Evolutionary conservation across 2,329 filamentous ascomycete genomes (phyloP).

Genomic region (Lachnellula cervina): DNA sequence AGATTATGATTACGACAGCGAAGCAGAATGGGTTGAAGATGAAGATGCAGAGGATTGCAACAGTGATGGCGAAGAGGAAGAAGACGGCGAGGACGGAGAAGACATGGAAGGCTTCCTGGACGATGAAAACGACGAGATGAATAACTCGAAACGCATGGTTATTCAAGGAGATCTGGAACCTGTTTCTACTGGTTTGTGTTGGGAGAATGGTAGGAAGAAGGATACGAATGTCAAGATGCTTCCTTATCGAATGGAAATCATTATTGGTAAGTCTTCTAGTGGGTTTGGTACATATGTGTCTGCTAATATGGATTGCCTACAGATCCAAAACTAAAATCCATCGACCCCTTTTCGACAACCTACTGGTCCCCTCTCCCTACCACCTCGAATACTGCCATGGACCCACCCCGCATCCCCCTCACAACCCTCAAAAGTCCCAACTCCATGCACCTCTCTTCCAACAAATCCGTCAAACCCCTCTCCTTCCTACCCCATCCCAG

Average conservation of each 20-base stretch:
- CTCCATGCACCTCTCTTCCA: too few relatives aligned
- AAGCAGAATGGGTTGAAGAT: slow-evolving; percentile 75
- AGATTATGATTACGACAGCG: slow-evolving; percentile 81
- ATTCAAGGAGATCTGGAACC: slow-evolving; percentile 68
- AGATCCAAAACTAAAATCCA: slow-evolving; percentile 44
- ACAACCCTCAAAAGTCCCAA: slow-evolving; percentile 24
- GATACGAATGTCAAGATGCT: slow-evolving; percentile 47
- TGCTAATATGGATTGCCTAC: slow-evolving; percentile 1
- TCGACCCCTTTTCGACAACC: slow-evolving; percentile 77
- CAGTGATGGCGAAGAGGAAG: slow-evolving; percentile 63
- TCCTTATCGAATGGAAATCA: slow-evolving; percentile 68
- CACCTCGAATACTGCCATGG: slow-evolving; percentile 22
- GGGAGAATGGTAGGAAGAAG: slow-evolving; percentile 57
- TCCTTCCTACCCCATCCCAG: not conserved
- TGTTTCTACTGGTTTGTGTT: slow-evolving; percentile 75
- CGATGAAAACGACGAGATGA: slow-evolving; percentile 61
- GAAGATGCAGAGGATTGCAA: slow-evolving; percentile 54
- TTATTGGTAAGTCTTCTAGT: slow-evolving; percentile 35
- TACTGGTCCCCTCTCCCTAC: slow-evolving; percentile 59
- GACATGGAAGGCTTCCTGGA: slow-evolving; percentile 63
- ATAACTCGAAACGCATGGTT: slow-evolving; percentile 48
- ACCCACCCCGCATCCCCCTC: slow-evolving; percentile 33
- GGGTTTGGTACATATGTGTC: not conserved
- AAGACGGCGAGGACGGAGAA: slow-evolving; percentile 62
- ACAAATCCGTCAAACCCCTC: slow-evolving; percentile 13